Percentiles rank a stretch among this genome's conserved stretches.
Evolutionary conservation across 2,329 filamentous ascomycete genomes (phyloP).

Genomic region (Exophiala dermatitidis): DNA sequence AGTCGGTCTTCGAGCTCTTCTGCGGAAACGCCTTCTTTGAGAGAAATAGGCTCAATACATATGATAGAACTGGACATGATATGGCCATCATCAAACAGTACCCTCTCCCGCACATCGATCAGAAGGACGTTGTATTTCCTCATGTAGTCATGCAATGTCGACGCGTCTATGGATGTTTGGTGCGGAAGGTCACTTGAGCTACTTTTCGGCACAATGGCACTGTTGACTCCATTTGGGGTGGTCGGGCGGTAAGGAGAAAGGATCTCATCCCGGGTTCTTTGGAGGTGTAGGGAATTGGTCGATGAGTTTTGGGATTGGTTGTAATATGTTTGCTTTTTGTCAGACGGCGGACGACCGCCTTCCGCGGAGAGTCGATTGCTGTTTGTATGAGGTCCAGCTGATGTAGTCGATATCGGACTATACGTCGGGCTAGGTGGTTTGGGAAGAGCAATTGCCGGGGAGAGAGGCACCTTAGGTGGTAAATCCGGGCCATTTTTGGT

Average conservation of each 20-base stretch:
- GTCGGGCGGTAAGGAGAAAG: constrained; percentile 36
- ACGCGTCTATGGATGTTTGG: constrained; percentile 57
- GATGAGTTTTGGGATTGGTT: constrained; percentile 34
- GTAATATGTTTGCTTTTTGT: constrained; percentile 28
- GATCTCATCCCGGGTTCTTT: constrained; percentile 34
- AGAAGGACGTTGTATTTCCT: constrained; percentile 61
- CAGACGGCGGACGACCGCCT: constrained; percentile 32
- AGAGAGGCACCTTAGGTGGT: constrained; percentile 39
- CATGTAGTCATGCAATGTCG: constrained; percentile 66
- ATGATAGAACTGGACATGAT: constrained; percentile 77
- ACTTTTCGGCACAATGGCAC: constrained; percentile 36
- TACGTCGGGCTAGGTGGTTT: constrained; percentile 45
- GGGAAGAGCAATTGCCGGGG: constrained; percentile 35
- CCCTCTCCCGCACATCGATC: constrained; percentile 75
- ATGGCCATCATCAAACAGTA: constrained; percentile 80
- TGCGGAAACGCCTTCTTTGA: constrained; percentile 60
- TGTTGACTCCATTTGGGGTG: constrained; percentile 38
- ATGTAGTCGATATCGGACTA: constrained; percentile 39
- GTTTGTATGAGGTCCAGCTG: constrained; percentile 34
- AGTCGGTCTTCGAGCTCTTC: constrained; percentile 52
- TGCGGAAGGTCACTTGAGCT: constrained; percentile 45
- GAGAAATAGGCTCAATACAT: constrained; percentile 77
- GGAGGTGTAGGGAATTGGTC: constrained; percentile 32
- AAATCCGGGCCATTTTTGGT: constrained; percentile 29
- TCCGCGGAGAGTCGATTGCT: constrained; percentile 38